phyloP scores from a whole-genome alignment of 139 green algal genomes.

The Closterium sp. region DNA sequence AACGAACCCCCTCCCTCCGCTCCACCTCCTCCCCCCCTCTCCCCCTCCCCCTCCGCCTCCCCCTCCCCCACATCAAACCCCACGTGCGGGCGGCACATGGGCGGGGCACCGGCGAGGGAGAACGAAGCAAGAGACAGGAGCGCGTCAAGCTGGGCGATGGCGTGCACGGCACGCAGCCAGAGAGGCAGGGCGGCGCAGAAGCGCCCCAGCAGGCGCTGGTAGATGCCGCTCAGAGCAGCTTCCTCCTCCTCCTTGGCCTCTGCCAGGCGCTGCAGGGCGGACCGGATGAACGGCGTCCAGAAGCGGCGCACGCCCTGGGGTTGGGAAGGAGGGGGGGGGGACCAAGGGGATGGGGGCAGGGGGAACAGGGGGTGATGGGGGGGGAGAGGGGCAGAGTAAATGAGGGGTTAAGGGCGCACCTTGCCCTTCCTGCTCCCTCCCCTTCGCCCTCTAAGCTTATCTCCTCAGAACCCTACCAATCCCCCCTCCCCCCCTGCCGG shows the following conservation, averaged over 20 bases:
- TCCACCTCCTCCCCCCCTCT: background rate
- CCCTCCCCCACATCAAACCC: background rate
- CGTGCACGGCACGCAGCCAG: slow-evolving; percentile 7
- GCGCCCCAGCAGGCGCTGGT: slow-evolving; percentile 15
- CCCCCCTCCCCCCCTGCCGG: background rate
- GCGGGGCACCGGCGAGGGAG: slow-evolving; percentile 5
- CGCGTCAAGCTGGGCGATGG: slow-evolving; percentile 75
- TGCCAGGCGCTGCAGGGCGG: slow-evolving; percentile 62
- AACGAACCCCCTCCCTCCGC: background rate
- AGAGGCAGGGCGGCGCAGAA: slow-evolving; percentile 38
- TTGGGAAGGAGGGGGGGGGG: background rate
- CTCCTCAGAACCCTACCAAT: background rate
- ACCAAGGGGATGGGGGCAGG: background rate
- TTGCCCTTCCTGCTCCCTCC: background rate
- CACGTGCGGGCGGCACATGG: slow-evolving; percentile 43
- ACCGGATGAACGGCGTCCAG: slow-evolving; percentile 58
- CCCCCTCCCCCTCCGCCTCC: background rate
- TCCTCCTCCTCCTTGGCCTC: slow-evolving; percentile 63
- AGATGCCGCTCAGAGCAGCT: slow-evolving; percentile 56
- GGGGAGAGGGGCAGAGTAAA: background rate
- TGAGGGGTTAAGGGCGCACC: background rate
- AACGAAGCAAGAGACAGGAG: slow-evolving; percentile 57
- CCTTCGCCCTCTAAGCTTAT: background rate
- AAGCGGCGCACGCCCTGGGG: slow-evolving; percentile 74
- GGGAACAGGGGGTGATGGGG: background rate